Evolutionary conservation across 495 filamentous ascomycete genomes (phyloP), one percentile per base, ranked within the genome.

Genomic region (Penicillium alfredii): DNA sequence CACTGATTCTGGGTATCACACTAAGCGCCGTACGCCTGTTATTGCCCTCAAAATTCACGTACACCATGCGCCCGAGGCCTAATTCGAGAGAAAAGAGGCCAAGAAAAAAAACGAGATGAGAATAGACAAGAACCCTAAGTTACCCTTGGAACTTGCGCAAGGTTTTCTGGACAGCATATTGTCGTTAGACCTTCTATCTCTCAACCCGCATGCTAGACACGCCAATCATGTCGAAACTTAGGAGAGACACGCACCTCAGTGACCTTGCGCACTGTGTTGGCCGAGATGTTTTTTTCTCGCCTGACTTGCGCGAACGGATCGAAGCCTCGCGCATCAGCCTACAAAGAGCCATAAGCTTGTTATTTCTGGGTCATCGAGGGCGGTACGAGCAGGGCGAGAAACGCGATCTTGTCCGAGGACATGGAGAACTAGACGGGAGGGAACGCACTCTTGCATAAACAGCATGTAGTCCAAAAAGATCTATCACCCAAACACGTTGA

Each of bases 401-500:
- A n/a, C n/a, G n/a, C n/a, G n/a, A n/a, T n/a, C n/a, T n/a, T n/a
- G n/a, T n/a, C n/a, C n/a, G n/a, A 8, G 17, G 29, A 22, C 8
- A 4, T n/a, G 5, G 12, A 23, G 18, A 11, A 10, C 23, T 21
- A 4, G 15, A 5, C 15, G 16, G 16, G 29, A 12, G n/a, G 27
- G 1, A 11, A 41, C 74, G 44, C 63, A 92, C 88, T 82, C 81
- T 72, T 93, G 81, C 66, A 95, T 77, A 50, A 95, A 95, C 6
- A 94, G 71, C 53, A 84, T 80, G 53, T 94, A 94, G 51, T 95
- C 84, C 21, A 95, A 70, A 53, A 88, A 93, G 14, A 92, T 82
- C 86, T 92, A 28, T 8, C 27, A 17, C 30, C 33, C 22, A 27
- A 32, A n/a, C n/a, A n/a, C 9, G 8, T n/a, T 8, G 3, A 15